Base-by-base conservation (phyloP, 2,329 filamentous ascomycete species). In the Trichoderma guizhouense region DNA sequence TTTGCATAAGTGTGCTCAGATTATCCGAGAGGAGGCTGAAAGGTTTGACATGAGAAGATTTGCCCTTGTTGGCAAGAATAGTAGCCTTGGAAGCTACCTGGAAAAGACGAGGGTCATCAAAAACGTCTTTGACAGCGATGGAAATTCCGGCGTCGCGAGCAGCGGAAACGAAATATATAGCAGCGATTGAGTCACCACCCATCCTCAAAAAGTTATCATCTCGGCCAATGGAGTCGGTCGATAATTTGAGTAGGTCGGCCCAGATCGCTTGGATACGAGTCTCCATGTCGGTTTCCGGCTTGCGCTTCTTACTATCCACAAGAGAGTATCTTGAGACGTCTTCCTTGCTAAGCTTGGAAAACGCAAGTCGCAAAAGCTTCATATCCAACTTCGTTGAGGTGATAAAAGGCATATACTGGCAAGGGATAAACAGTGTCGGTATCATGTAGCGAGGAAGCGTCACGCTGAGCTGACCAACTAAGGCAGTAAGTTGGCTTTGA, bases 211-310 rank as follows among this genome's bases (percentile, higher is more conserved):
- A 77, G 63, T 65, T 71, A n/a, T 75, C 74, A 26, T 76, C 61
- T 2, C 39, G 39, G 34, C 74, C 72, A 32, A 77, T 76, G 14
- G 28, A 60, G 5, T 72, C 62, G 5, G 36, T 18, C 3, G 62
- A 32, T 8, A 73, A 26, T 7, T 67, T 53, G 2, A 72, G 62
- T 5, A 72, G 36, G 2, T 66, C 58, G 2, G 70, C 66, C 73
- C 73, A 83, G 77, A 84, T 83, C 30, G 77, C 73, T 9, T 77
- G 76, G 9, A 84, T 66, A 12, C 76, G 74, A 34, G 77, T 74
- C 36, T 78, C 75, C 26, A 76, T 73, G 14, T 75, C 74, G 4
- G 76, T 75, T 47, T 71, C 64, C 3, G 73, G 72, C 6, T 36
- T 47, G 18, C 72, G 73, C 57, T 72, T 74, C 60, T 73, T 74